A percentile compares a stretch with the other conserved stretches of the same genome.
Conservation (phyloP, 2,329 filamentous ascomycete genomes). For the Cyphellophora europaea region DNA sequence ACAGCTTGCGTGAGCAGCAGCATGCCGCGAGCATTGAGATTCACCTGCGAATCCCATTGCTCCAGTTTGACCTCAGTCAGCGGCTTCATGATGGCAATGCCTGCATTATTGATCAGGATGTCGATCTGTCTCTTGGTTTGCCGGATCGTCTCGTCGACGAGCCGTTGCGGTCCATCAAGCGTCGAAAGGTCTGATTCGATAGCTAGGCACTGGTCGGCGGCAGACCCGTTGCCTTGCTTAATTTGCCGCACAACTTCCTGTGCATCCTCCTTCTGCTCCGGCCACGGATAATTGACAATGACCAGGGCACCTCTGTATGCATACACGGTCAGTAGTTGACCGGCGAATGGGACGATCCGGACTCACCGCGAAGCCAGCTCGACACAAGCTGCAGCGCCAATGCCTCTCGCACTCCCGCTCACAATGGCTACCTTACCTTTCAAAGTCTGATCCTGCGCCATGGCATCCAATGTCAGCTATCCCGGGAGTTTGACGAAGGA, state of each 20-base stretch:
- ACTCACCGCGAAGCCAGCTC: too few species aligned
- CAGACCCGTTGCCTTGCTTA: too few species aligned
- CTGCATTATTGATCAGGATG: slow-evolving; percentile 35
- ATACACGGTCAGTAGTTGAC: too few species aligned
- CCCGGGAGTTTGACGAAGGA: too few species aligned
- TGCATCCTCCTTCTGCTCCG: too few species aligned
- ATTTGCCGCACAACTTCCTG: too few species aligned
- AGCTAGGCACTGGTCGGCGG: too few species aligned
- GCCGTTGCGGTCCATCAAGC: slow-evolving; percentile 25
- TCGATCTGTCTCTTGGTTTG: slow-evolving; percentile 28
- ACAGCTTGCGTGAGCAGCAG: slow-evolving; percentile 30
- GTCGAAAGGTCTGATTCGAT: slow-evolving; percentile 36
- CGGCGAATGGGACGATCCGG: too few species aligned
- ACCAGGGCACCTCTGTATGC: slow-evolving; percentile 34
- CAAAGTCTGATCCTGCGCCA: too few species aligned
- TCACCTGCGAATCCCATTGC: slow-evolving; percentile 35
- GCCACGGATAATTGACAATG: slow-evolving; percentile 32
- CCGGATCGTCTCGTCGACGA: slow-evolving; percentile 30
- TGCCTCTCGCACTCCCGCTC: slow-evolving; percentile 41
- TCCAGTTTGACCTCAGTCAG: slow-evolving; percentile 28
- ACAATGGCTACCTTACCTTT: slow-evolving; percentile 41
- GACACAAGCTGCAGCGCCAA: slow-evolving; percentile 39
- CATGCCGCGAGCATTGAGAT: slow-evolving; percentile 36
- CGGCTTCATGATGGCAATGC: slow-evolving; percentile 17
- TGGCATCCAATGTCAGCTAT: too few species aligned